Percentiles rank a stretch among this genome's conserved stretches.
Evolutionary conservation across 345 rosid species (phyloP).

Genomic region (Citropsis articulata): DNA sequence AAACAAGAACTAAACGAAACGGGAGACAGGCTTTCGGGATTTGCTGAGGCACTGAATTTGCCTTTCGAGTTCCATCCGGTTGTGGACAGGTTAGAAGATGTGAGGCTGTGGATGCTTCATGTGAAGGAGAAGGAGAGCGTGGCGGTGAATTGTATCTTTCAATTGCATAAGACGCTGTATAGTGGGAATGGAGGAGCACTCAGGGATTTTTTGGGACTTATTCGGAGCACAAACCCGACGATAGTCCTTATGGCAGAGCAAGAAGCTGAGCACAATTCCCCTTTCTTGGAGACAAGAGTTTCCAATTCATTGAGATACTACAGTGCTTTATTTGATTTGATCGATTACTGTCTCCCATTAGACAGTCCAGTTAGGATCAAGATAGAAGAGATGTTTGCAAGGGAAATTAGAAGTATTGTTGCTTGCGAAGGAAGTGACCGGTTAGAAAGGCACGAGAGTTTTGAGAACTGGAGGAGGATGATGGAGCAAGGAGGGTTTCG

Average conservation of each 20-base stretch:
- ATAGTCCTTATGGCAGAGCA: slow-evolving; percentile 75
- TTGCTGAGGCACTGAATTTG: slow-evolving; percentile 78
- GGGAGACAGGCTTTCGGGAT: slow-evolving; percentile 78
- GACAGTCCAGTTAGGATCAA: slow-evolving; percentile 69
- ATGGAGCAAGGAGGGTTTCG: slow-evolving; percentile 85
- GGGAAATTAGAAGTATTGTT: slow-evolving; percentile 75
- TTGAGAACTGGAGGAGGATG: slow-evolving; percentile 62
- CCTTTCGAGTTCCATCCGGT: slow-evolving; percentile 96
- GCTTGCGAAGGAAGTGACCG: slow-evolving; percentile 94
- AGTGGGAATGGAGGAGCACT: slow-evolving; percentile 63
- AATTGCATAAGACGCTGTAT: slow-evolving; percentile 84
- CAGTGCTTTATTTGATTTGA: slow-evolving; percentile 74
- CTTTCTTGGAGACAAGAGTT: slow-evolving; percentile 56
- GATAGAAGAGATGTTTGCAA: slow-evolving; percentile 79
- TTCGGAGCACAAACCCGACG: slow-evolving; percentile 77
- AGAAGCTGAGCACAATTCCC: slow-evolving; percentile 63
- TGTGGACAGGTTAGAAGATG: slow-evolving; percentile 93
- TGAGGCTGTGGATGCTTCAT: slow-evolving; percentile 99
- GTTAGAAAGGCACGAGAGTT: slow-evolving; percentile 70
- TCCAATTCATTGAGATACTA: slow-evolving; percentile 72
- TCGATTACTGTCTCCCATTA: slow-evolving; percentile 51
- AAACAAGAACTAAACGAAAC: slow-evolving; percentile 89
- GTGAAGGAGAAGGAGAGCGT: slow-evolving; percentile 85
- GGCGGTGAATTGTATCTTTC: slow-evolving; percentile 78
- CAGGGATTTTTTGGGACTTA: slow-evolving; percentile 73